A percentile compares a stretch with the other conserved stretches of the same genome.
These are phyloP conservation scores for Syzygium jambos DNA, from an alignment of 345 rosid genomes.

Conservation along the genomic window DNA sequence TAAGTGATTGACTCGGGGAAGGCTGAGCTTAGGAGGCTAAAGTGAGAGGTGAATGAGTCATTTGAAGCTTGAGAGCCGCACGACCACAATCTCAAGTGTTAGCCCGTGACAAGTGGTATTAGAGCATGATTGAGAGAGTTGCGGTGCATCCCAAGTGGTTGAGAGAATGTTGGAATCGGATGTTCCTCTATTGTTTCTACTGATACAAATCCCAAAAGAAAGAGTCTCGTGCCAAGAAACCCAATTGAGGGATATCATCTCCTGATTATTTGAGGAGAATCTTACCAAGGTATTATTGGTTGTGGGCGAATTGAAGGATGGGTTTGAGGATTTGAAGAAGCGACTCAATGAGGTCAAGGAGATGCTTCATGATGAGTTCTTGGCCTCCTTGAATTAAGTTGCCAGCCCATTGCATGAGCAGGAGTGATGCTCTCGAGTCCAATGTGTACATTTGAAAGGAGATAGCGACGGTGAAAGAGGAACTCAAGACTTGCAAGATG, in stretches of 20 bases:
- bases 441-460: background rate
- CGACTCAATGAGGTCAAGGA: background rate
- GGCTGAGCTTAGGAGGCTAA: background rate
- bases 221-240: background rate
- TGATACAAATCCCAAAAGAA: background rate
- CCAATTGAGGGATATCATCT: background rate
- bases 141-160: background rate
- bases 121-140: background rate
- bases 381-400: background rate
- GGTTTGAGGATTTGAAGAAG: background rate
- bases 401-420: background rate
- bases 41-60: background rate
- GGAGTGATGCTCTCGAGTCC: background rate
- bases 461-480: background rate
- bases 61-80: background rate
- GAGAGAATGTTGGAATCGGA: background rate
- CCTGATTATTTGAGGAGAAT: background rate
- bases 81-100: background rate
- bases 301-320: background rate
- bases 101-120: background rate
- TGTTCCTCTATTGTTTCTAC: background rate
- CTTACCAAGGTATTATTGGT: background rate
- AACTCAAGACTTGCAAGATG: background rate
- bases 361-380: background rate
- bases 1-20: background rate